Conservation (phyloP, 345 rosid species). For the Eucalyptus erythrocorys region DNA sequence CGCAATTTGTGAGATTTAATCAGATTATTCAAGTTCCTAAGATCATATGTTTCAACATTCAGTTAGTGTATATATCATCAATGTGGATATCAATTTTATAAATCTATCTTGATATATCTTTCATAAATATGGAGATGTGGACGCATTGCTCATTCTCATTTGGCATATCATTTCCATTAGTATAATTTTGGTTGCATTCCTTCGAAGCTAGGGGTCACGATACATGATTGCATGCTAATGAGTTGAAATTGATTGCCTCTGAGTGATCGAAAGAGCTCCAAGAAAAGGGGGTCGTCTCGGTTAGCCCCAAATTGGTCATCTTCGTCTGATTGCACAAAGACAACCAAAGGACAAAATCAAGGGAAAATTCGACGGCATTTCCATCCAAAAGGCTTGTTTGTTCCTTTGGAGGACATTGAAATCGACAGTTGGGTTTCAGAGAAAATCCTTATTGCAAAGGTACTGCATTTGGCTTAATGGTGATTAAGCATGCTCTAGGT, state of each 20-base stretch:
- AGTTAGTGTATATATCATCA: too few relatives aligned
- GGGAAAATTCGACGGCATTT: not conserved
- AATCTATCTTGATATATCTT: too few relatives aligned
- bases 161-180: too few relatives aligned
- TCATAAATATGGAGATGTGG: too few relatives aligned
- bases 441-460: not conserved
- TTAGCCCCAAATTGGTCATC: not conserved
- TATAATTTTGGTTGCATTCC: not conserved
- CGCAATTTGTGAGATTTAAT: not conserved
- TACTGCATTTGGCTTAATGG: not conserved
- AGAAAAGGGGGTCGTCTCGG: not conserved
- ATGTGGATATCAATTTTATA: too few relatives aligned
- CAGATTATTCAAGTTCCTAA: too few relatives aligned
- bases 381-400: not conserved
- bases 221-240: not conserved
- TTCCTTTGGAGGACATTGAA: not conserved
- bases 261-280: not conserved
- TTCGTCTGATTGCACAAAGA: not conserved
- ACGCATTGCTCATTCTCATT: too few relatives aligned
- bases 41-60: not conserved
- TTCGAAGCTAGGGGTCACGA: not conserved
- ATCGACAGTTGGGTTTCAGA: not conserved
- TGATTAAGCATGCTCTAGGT: too few relatives aligned
- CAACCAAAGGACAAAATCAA: not conserved
- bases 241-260: not conserved